phyloP scores from a whole-genome alignment of 352 stramenopile genomes.

The Phytophthora syringae region DNA sequence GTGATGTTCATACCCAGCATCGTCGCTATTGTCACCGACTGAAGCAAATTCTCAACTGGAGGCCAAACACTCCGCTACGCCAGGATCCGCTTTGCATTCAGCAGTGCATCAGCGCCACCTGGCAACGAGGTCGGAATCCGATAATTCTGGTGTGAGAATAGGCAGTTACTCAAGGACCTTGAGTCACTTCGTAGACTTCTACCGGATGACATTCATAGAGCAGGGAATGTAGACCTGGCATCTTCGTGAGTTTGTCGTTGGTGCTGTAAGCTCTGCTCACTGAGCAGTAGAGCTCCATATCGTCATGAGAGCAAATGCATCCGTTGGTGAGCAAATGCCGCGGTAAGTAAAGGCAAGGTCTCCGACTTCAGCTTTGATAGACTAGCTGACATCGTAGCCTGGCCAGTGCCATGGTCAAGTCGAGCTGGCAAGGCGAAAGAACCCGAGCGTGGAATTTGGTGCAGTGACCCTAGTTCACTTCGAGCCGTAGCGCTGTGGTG shows the following conservation, averaged over 20 bases:
- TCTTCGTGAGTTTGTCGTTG: not conserved
- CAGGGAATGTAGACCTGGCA: not conserved
- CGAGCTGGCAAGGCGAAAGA: too few species aligned
- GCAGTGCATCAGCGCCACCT: not conserved
- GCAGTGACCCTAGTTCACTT: not conserved
- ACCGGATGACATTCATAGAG: too few species aligned
- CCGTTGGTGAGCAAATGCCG: too few species aligned
- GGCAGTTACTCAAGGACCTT: not conserved
- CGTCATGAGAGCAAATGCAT: too few species aligned
- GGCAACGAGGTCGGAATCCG: not conserved
- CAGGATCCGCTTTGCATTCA: constrained; percentile 12
- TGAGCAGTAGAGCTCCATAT: too few species aligned
- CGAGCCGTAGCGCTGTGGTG: not conserved
- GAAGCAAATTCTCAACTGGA: constrained; percentile 21
- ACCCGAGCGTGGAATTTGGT: too few species aligned
- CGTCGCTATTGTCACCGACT: too few species aligned
- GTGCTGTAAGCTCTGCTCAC: too few species aligned
- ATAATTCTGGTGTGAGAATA: not conserved
- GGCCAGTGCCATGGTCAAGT: too few species aligned
- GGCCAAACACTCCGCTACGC: not conserved
- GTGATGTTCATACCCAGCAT: constrained; percentile 34
- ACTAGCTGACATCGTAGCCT: too few species aligned
- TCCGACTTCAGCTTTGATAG: constrained; percentile 4
- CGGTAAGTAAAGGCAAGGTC: constrained; percentile 18
- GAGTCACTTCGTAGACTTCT: too few species aligned